Percentiles rank a stretch among this genome's conserved stretches.
These are phyloP conservation scores for Saussurea involucrata DNA, from an alignment of 129 eudicot genomes.

Conservation along the genomic window DNA sequence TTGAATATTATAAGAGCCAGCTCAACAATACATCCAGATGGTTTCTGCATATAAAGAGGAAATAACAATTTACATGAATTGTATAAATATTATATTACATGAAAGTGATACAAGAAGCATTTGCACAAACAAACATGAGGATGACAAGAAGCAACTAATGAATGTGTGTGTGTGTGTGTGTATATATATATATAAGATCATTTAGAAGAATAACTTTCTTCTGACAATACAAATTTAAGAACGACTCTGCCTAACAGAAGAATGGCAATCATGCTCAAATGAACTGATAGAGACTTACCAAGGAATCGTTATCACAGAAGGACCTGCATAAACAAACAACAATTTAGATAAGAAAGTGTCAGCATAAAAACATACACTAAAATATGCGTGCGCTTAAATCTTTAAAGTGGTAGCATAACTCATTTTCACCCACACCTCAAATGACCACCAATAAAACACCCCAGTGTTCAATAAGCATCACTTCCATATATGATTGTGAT, in stretches of 20 bases:
- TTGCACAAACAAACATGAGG: background rate
- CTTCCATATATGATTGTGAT: background rate
- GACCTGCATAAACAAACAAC: slow-evolving; percentile 22
- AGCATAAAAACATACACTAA: background rate
- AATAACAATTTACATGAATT: background rate
- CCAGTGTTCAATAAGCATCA: background rate
- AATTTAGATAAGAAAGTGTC: background rate
- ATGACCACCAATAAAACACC: background rate
- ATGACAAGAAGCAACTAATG: background rate
- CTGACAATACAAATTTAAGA: background rate
- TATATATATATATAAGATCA: background rate
- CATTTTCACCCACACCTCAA: background rate
- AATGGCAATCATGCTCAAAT: background rate
- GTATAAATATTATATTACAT: background rate
- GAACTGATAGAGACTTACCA: slow-evolving; percentile 19
- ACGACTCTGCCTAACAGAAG: background rate
- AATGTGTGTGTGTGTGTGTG: background rate
- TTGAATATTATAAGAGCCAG: slow-evolving; percentile 66
- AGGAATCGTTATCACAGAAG: slow-evolving; percentile 30
- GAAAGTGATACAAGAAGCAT: background rate
- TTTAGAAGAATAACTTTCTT: background rate
- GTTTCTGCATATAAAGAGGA: slow-evolving; percentile 46
- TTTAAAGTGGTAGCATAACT: background rate
- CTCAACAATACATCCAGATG: slow-evolving; percentile 46
- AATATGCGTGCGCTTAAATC: background rate